Base-by-base conservation (phyloP, 176 grass and related monocot species). In the Ensete glaucum region DNA sequence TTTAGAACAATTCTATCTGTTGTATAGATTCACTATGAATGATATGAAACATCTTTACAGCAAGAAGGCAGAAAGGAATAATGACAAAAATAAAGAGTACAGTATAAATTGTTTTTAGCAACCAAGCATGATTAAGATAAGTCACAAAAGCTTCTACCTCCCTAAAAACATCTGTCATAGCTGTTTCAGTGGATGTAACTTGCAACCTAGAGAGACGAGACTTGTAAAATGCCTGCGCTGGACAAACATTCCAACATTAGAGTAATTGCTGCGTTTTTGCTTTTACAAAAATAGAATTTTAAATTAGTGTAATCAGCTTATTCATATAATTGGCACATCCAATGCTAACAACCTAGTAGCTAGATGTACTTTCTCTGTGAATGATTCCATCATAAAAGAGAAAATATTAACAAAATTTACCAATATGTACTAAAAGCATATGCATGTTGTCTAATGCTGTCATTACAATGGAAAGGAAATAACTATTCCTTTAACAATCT, bases 141-240 rank as follows among this genome's bases (percentile, higher is more conserved):
- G 34, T 0, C 6, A 62, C 3, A 56, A 7, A 82, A 26, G 67
- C 82, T 43, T 43, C 81, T 70, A 92, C 90, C 81, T 97, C 90
- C 74, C 87, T 86, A 59, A 93, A 79, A 82, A 97, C 93, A 88
- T 97, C 93, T 53, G 85, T 88, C 90, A 97, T 88, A 12, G 93
- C 93, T 58, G 93, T 97, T 97, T 93, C 87, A 76, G 81, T 74
- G 52, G 72, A 25, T 58, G 72, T 74, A 74, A 74, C 72, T 74
- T 56, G 53, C 15, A 57, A 19, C 53, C 72, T 74, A 26, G 22
- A 74, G 2, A 74, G 21, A 56, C 72, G 72, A 74, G 72, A 74
- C 53, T 74, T 74, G 53, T 57, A 74, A 74, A 74, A 74, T 57
- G 20, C 52, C 72, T 74, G 72, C 72, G 57, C 51, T 56, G 72